A percentile compares a stretch with the other conserved stretches of the same genome.
These are phyloP conservation scores for Fraxinus nigra DNA, from an alignment of 305 asterid species.

Conservation along the genomic window DNA sequence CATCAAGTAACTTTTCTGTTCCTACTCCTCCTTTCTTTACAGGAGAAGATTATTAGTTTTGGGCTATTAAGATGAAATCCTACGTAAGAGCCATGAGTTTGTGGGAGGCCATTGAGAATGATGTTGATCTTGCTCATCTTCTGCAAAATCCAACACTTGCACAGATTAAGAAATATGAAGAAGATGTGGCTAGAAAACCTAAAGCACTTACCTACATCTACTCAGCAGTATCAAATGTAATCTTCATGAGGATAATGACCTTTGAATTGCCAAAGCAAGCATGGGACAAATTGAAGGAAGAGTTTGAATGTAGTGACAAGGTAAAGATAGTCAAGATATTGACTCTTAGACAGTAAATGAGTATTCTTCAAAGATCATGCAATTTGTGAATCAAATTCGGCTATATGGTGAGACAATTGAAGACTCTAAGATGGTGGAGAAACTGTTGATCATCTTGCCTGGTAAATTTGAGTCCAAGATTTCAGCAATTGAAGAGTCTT, in stretches of 20 bases:
- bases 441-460: not conserved
- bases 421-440: not conserved
- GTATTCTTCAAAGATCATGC: not conserved
- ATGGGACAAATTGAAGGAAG: not conserved
- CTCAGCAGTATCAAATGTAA: not conserved
- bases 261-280: not conserved
- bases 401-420: not conserved
- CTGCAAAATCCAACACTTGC: not conserved
- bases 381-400: not conserved
- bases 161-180: not conserved
- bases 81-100: not conserved
- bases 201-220: not conserved
- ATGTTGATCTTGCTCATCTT: not conserved
- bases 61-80: not conserved
- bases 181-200: not conserved
- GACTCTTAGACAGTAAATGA: not conserved
- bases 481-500: not conserved
- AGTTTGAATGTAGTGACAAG: not conserved
- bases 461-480: not conserved
- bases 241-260: not conserved
- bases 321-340: not conserved
- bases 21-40: not conserved
- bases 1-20: not conserved
- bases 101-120: not conserved
- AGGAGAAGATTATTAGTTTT: not conserved